Conservation (phyloP, 768 basidiomycete genomes). For the Rhizopogon vesiculosus region DNA sequence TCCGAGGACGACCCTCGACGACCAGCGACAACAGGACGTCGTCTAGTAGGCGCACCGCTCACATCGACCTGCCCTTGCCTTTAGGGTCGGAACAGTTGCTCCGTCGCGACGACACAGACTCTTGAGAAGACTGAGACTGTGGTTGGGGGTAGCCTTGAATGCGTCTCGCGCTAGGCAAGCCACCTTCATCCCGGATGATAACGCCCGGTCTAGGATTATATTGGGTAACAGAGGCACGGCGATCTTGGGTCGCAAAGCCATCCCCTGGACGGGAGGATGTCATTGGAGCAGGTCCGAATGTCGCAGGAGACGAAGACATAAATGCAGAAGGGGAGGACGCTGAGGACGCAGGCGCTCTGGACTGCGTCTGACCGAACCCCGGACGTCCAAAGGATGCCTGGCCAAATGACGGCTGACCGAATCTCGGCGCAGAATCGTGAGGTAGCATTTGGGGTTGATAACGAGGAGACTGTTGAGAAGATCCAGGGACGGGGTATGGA, state of each 20-base stretch:
- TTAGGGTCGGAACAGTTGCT: constrained; percentile 10
- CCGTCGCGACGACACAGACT: constrained; percentile 17
- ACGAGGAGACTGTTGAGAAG: constrained; percentile 22
- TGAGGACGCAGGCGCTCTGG: not conserved
- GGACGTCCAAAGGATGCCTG: constrained; percentile 10
- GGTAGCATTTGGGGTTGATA: constrained; percentile 17
- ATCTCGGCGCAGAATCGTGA: constrained; percentile 3
- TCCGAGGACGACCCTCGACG: not conserved
- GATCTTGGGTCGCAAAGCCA: constrained; percentile 6
- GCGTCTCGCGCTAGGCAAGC: constrained; percentile 8
- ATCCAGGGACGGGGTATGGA: constrained; percentile 17
- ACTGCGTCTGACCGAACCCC: constrained; percentile 4
- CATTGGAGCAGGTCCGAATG: not conserved
- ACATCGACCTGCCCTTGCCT: constrained; percentile 4
- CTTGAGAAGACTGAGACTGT: constrained; percentile 4
- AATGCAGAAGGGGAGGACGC: constrained; percentile 7
- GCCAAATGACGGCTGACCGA: constrained; percentile 22
- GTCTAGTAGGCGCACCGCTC: not conserved
- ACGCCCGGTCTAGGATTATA: constrained; percentile 8
- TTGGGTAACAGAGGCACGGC: not conserved
- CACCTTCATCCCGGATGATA: constrained; percentile 6
- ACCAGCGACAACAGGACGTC: not conserved
- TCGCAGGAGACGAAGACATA: constrained; percentile 1
- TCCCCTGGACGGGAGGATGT: not conserved
- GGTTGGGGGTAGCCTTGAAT: constrained; percentile 1